Conservation (phyloP, 2,329 filamentous ascomycete genomes). For the Trichoderma arundinaceum region DNA sequence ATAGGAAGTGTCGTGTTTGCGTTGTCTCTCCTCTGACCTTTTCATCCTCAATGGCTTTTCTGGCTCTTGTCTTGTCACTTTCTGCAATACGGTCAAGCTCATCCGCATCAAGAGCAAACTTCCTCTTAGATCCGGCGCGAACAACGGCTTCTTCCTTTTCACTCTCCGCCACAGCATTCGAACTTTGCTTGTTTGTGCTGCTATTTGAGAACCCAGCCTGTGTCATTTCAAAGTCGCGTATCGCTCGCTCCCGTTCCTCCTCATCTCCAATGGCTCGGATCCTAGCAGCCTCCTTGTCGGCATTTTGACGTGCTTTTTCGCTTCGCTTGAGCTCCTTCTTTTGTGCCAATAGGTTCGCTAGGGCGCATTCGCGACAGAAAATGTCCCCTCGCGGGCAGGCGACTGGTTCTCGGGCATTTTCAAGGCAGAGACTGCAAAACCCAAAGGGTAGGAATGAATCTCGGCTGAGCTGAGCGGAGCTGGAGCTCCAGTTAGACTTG, state of each 20-base stretch:
- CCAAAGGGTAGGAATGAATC: conserved; percentile 94
- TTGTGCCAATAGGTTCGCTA: conserved; percentile 88
- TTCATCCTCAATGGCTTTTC: conserved; percentile 73
- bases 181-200: conserved; percentile 47
- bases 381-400: conserved; percentile 84
- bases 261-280: conserved; percentile 65
- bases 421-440: conserved; percentile 85
- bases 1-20: conserved; percentile 5
- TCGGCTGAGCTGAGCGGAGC: conserved; percentile 80
- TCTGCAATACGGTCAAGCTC: conserved; percentile 73
- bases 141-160: conserved; percentile 8
- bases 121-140: conserved; percentile 63
- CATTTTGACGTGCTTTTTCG: conserved; percentile 68
- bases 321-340: conserved; percentile 87
- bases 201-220: conserved; percentile 69
- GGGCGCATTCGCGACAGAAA: conserved; percentile 93
- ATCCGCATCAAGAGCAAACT: conserved; percentile 75
- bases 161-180: not conserved
- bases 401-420: conserved; percentile 80
- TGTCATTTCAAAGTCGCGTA: conserved; percentile 83
- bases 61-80: conserved; percentile 72
- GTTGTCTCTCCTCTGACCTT: conserved; percentile 56
- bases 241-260: conserved; percentile 71
- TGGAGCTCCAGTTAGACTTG: conserved; percentile 80
- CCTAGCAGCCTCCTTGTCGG: conserved; percentile 66